Percentiles rank a stretch among this genome's conserved stretches.
Conservation (phyloP, 345 rosid species). For the Hirschfeldia incana region DNA sequence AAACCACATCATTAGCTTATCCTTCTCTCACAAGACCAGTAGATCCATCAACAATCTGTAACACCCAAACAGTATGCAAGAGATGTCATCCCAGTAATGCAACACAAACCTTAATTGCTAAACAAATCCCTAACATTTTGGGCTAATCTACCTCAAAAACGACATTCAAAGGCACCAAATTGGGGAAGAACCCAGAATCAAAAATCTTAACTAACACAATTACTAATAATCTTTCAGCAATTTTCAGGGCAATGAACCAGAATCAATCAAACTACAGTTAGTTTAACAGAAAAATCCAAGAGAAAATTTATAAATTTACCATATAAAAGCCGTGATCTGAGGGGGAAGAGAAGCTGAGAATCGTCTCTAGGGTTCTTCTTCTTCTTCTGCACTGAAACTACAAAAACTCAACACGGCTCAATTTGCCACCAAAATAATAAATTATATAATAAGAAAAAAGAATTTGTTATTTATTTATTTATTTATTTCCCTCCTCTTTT, state of each 20-base stretch:
- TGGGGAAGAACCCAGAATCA: not conserved
- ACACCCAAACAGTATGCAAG: slow-evolving; percentile 19
- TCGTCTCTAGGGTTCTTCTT: slow-evolving; percentile 45
- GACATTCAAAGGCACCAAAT: no score
- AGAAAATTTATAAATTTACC: not conserved
- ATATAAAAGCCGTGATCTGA: slow-evolving; percentile 40
- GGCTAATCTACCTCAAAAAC: not conserved
- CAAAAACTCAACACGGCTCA: slow-evolving; percentile 21
- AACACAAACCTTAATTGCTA: not conserved
- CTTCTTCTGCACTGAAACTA: slow-evolving; percentile 8
- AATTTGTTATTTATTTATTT: not conserved
- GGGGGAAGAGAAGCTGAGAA: slow-evolving; percentile 13
- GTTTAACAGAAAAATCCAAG: not conserved
- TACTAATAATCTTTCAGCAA: no score
- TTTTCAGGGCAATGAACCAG: not conserved
- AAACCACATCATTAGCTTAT: slow-evolving; percentile 35
- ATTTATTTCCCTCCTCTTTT: not conserved
- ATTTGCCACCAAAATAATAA: slow-evolving; percentile 19
- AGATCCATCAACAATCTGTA: slow-evolving; percentile 37
- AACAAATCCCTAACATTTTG: not conserved
- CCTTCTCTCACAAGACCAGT: slow-evolving; percentile 19
- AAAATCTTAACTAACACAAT: not conserved
- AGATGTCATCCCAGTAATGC: slow-evolving; percentile 5
- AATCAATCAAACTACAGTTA: not conserved
- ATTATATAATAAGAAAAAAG: not conserved